phyloP scores from a whole-genome alignment of 1,139 yeast genomes.

The Tardiomyces depauwii region DNA sequence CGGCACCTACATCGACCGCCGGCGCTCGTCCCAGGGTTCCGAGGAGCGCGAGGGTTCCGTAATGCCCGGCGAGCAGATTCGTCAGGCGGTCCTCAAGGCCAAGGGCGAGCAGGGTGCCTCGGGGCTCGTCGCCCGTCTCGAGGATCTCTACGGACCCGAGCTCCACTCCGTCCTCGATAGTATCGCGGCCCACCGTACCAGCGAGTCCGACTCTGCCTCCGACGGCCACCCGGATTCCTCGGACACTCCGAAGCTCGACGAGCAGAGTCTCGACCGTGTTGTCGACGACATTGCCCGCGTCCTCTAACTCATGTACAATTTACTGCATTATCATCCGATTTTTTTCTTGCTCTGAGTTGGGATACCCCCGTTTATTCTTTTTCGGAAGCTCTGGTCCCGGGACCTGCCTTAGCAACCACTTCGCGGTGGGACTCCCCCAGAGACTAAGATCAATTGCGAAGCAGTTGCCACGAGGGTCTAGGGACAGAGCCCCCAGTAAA shows the following conservation, averaged over 20 bases:
- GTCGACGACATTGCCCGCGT: neutral
- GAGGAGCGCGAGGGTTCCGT: neutral
- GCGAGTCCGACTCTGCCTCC: neutral
- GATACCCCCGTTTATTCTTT: neutral
- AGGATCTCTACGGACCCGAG: neutral
- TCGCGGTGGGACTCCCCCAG: no score
- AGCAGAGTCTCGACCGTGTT: neutral
- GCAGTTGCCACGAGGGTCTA: no score
- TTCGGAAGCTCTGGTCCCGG: no score
- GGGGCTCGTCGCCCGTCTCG: neutral
- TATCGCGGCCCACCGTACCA: neutral
- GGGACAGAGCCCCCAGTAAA: no score
- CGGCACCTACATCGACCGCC: slow-evolving; percentile 31
- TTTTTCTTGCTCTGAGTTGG: no score
- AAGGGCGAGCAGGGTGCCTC: neutral
- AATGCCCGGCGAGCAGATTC: neutral
- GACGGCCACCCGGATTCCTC: neutral
- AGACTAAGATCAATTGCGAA: no score
- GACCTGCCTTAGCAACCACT: no score
- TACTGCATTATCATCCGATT: slow-evolving; percentile 2
- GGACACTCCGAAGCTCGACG: neutral
- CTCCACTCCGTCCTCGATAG: neutral
- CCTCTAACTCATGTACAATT: neutral
- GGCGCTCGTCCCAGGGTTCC: neutral
- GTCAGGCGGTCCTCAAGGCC: neutral